Evolutionary conservation across 805 yeast species (phyloP), one percentile per base, ranked within the genome.

Genomic region (Lipomyces chichibuensis): DNA sequence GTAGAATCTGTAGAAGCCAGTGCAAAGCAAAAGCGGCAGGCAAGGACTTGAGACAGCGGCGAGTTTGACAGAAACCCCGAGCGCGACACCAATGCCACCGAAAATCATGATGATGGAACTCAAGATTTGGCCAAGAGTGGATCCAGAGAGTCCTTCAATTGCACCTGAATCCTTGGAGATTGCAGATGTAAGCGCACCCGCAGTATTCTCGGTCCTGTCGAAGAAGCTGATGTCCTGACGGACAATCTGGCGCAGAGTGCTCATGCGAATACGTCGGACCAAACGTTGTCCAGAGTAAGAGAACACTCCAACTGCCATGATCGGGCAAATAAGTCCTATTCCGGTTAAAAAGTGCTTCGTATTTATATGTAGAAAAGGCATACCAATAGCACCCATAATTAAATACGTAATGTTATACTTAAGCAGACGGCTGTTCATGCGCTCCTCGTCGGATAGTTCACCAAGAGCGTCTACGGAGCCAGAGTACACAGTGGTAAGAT

Each of bases 321-420:
- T 65, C 13, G 71, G 71, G 46, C 65, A 63, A 25, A 63, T 35
- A 17, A 66, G 43, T 78, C 76, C 35, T 78, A 51, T 20, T n/a
- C n/a, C n/a, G n/a, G n/a, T n/a, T n/a, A n/a, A n/a, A n/a, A n/a
- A n/a, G n/a, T n/a, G n/a, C n/a, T n/a, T n/a, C n/a, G n/a, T n/a
- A n/a, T n/a, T n/a, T n/a, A n/a, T n/a, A n/a, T n/a, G n/a, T n/a
- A n/a, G n/a, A n/a, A 72, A n/a, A 60, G 64, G 69, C 73, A 56
- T 78, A 72, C 57, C 83, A 76, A 67, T 77, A 27, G 74, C 78
- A 77, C 35, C 84, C 84, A 63, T 75, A 66, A 77, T 74, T 8
- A 78, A 75, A 65, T 81, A 75, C 20, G 80, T 81, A 29, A 81
- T 75, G 55, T 77, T 77, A 52, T 78, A 71, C 63, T 80, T 80